These are phyloP conservation scores for Aspergillus floridensis DNA, from an alignment of 2,329 filamentous ascomycete genomes.

Conservation along the genomic window DNA sequence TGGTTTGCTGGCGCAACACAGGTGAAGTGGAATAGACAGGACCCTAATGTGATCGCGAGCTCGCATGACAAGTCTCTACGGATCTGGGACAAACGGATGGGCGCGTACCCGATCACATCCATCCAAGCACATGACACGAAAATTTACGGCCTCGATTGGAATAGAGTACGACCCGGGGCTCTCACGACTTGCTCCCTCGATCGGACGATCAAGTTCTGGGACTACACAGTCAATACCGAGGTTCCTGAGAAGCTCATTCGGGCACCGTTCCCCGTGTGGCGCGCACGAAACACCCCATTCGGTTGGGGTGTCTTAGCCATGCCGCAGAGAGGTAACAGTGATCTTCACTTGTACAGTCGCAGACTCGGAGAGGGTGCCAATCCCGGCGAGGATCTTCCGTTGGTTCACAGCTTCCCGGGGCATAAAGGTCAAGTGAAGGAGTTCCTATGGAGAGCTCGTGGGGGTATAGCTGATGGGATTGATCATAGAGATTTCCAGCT, in stretches of 20 bases:
- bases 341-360: constrained; percentile 80
- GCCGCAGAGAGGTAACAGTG: constrained; percentile 83
- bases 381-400: constrained; percentile 36
- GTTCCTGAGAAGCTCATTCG: constrained; percentile 72
- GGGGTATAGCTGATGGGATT: constrained; percentile 63
- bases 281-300: constrained; percentile 87
- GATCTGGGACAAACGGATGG: constrained; percentile 85
- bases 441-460: constrained; percentile 83
- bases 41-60: constrained; percentile 82
- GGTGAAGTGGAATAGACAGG: constrained; percentile 89
- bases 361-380: constrained; percentile 43
- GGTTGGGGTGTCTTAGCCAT: constrained; percentile 82
- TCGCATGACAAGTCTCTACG: constrained; percentile 84
- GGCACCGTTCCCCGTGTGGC: constrained; percentile 85
- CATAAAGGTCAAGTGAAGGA: constrained; percentile 73
- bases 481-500: constrained; percentile 89
- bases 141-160: constrained; percentile 96
- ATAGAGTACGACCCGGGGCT: constrained; percentile 68
- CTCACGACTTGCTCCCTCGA: constrained; percentile 88
- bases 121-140: constrained; percentile 88
- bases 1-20: constrained; percentile 93
- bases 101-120: constrained; percentile 73
- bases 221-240: constrained; percentile 64
- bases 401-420: constrained; percentile 53
- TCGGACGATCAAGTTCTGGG: constrained; percentile 91